Percentiles rank a stretch among this genome's conserved stretches.
phyloP scores from a whole-genome alignment of 2,329 filamentous ascomycete genomes.

The Pseudohalonectria lignicola region DNA sequence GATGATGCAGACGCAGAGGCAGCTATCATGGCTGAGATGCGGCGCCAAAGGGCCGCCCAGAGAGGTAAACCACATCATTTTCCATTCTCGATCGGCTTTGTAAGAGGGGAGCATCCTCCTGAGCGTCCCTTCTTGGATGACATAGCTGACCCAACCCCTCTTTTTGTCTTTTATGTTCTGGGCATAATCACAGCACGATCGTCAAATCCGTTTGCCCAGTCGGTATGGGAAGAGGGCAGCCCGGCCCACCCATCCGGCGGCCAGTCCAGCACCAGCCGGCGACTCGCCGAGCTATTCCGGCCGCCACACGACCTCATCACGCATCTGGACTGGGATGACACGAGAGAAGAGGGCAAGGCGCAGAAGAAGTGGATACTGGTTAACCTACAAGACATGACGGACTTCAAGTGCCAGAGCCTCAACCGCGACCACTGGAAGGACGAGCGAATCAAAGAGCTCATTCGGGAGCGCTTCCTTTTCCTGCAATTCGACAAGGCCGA shows the following conservation, averaged over 20 bases:
- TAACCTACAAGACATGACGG: slow-evolving; percentile 85
- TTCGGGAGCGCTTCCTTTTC: slow-evolving; percentile 91
- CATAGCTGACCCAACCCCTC: no score
- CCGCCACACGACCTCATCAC: slow-evolving; percentile 88
- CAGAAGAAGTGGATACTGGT: slow-evolving; percentile 90
- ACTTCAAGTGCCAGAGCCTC: slow-evolving; percentile 89
- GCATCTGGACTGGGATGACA: slow-evolving; percentile 69
- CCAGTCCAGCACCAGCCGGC: slow-evolving; percentile 51
- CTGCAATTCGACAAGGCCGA: slow-evolving; percentile 89
- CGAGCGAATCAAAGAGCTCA: slow-evolving; percentile 60
- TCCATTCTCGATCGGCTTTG: no score
- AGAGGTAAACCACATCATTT: slow-evolving; percentile 11
- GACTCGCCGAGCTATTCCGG: slow-evolving; percentile 83
- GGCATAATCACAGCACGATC: slow-evolving; percentile 5
- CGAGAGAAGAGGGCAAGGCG: slow-evolving; percentile 75
- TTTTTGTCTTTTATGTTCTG: no score
- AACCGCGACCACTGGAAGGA: slow-evolving; percentile 98
- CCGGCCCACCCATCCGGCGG: slow-evolving; percentile 24
- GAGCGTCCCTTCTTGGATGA: no score
- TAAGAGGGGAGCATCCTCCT: no score
- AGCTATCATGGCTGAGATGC: slow-evolving; percentile 53
- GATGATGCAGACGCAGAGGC: slow-evolving; percentile 46
- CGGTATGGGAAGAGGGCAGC: slow-evolving; percentile 23
- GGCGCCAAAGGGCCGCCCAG: slow-evolving; percentile 26
- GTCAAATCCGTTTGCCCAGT: slow-evolving; percentile 26